phyloP scores from a whole-genome alignment of 2,329 filamentous ascomycete species.

The Calonectria montana region DNA sequence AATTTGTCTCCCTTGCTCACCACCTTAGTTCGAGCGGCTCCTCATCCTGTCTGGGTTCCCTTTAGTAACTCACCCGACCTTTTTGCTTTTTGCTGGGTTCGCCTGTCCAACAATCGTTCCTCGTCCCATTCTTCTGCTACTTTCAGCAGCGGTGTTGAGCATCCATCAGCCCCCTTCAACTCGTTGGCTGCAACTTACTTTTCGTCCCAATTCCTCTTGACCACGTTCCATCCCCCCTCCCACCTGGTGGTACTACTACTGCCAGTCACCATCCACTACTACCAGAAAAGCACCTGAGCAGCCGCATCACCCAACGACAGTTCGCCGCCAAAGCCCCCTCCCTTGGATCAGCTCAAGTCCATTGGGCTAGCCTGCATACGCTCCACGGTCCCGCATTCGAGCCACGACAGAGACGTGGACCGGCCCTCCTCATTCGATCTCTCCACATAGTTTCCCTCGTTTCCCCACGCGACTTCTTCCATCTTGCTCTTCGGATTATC shows the following conservation, averaged over 20 bases:
- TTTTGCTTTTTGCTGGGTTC: constrained; percentile 35
- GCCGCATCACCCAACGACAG: constrained; percentile 43
- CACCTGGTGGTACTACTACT: constrained; percentile 35
- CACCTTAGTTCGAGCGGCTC: constrained; percentile 34
- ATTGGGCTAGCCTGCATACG: constrained; percentile 53
- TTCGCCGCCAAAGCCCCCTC: constrained; percentile 43
- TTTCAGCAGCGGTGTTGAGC: background rate
- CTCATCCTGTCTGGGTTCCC: constrained; percentile 25
- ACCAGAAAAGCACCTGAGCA: constrained; percentile 41
- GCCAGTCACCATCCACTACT: constrained; percentile 43
- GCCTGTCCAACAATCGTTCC: constrained; percentile 13
- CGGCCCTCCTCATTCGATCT: constrained; percentile 49
- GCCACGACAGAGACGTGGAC: constrained; percentile 52
- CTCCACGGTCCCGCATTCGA: constrained; percentile 52
- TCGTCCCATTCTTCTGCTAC: constrained; percentile 7
- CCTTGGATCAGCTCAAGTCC: constrained; percentile 44
- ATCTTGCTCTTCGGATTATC: constrained; percentile 47
- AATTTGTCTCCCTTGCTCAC: constrained; percentile 35
- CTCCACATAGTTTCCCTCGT: constrained; percentile 45
- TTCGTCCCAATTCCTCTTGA: constrained; percentile 30
- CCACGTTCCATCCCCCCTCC: constrained; percentile 42
- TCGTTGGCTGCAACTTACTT: constrained; percentile 30
- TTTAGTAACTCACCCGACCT: constrained; percentile 26
- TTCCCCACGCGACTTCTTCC: constrained; percentile 51
- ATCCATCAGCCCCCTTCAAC: constrained; percentile 17